Conservation (phyloP, 2,329 filamentous ascomycete genomes). For the Monosporascus sp. region DNA sequence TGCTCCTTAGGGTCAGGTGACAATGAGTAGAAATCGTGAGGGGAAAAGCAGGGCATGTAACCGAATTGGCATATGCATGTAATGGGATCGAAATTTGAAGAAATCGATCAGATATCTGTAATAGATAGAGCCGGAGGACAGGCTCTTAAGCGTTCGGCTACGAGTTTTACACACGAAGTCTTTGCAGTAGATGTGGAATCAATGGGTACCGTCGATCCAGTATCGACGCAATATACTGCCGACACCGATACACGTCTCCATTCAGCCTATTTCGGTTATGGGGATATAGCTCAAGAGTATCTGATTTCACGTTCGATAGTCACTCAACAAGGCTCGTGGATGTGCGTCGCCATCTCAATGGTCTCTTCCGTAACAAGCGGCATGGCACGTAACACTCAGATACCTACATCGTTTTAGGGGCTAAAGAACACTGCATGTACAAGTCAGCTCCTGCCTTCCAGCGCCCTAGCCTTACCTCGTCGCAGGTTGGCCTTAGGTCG, state of each 20-base stretch:
- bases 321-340: background rate
- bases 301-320: background rate
- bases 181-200: too few relatives aligned
- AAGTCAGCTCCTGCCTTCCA: background rate
- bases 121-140: too few relatives aligned
- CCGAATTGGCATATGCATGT: background rate
- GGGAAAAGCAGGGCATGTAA: background rate
- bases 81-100: background rate
- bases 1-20: background rate
- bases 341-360: background rate
- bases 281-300: too few relatives aligned
- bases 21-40: background rate
- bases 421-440: background rate
- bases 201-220: too few relatives aligned
- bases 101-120: background rate
- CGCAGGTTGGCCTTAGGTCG: background rate
- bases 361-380: background rate
- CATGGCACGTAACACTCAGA: background rate
- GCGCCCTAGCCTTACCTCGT: background rate
- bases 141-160: too few relatives aligned
- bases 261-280: too few relatives aligned
- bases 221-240: background rate
- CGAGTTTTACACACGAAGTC: too few relatives aligned
- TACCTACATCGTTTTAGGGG: background rate
- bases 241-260: too few relatives aligned